Evolutionary conservation across 257 asterid species (phyloP), one percentile per base, ranked within the genome.

Genomic region (Scutellaria barbata): DNA sequence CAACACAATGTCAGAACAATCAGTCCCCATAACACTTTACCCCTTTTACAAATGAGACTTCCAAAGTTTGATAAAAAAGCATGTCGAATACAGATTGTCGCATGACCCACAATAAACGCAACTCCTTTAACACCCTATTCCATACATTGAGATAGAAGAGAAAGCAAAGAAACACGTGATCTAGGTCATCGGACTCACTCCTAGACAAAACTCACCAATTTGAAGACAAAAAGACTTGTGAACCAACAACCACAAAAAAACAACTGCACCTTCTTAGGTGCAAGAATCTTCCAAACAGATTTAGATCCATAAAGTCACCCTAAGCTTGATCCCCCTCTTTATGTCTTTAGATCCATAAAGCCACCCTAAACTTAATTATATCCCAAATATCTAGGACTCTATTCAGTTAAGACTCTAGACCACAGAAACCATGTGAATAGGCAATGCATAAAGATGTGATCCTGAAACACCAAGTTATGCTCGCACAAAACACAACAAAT

Each of bases 321-420:
- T 25, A 25, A 25, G 3, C 30, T 25, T 25, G 30, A 20, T 17
- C 14, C 40, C 14, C 20, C 10, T 30, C 40, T 53, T 22, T 20
- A n/a, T 9, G 39, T 14, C 61, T 55, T 20, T 25, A 37, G 61
- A 55, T 55, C 61, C 61, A 54, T 55, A 20, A 55, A 11, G 39
- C 62, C 62, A 55, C 41, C 41, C 16, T 22, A 10, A 55, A 55
- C 62, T 17, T 22, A 55, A 25, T 22, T 11, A 4, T 25, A 25
- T 22, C 62, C 16, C 40, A 55, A 10, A 22, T n/a, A 55, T 55
- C 62, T 3, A 55, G 62, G 14, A 46, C 14, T 46, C 52, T 11
- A 46, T 0, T 46, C 14, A 12, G 14, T 11, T 46, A 46, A 46
- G 52, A 46, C 16, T 46, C 51, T 46, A 12, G 51, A 46, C 52